Conservation (phyloP, 2,329 filamentous ascomycete genomes). For the Neodidymelliopsis sp. region DNA sequence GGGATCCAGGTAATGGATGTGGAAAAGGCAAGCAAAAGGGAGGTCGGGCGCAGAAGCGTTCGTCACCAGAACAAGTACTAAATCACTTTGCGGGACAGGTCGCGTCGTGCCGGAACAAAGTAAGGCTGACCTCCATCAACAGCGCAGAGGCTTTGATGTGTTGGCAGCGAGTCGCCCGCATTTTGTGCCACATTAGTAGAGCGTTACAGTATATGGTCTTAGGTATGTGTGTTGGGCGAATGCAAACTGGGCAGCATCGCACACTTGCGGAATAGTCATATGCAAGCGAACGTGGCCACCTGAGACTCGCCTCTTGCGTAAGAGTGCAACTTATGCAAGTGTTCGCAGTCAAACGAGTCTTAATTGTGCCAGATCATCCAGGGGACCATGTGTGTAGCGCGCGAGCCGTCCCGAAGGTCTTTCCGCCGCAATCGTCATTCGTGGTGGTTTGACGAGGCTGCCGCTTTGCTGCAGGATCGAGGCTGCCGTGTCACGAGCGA, state of each 20-base stretch:
- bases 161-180: slow-evolving; percentile 49
- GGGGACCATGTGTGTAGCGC: slow-evolving; percentile 34
- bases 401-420: slow-evolving; percentile 45
- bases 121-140: slow-evolving; percentile 39
- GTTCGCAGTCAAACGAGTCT: slow-evolving; percentile 44
- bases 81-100: slow-evolving; percentile 27
- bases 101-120: slow-evolving; percentile 18
- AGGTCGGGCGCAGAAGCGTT: slow-evolving; percentile 40
- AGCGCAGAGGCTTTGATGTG: slow-evolving; percentile 49
- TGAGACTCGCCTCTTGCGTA: slow-evolving; percentile 45
- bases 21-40: slow-evolving; percentile 33
- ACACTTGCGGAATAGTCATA: slow-evolving; percentile 46
- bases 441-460: slow-evolving; percentile 18
- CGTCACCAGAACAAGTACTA: slow-evolving; percentile 46
- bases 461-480: slow-evolving; percentile 31
- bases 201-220: slow-evolving; percentile 46
- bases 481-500: slow-evolving; percentile 20
- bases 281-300: slow-evolving; percentile 50
- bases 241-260: slow-evolving; percentile 47
- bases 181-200: slow-evolving; percentile 48
- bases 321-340: slow-evolving; percentile 38
- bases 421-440: slow-evolving; percentile 20
- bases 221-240: slow-evolving; percentile 49
- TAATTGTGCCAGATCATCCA: slow-evolving; percentile 50
- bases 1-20: slow-evolving; percentile 31